These are phyloP conservation scores for Bauhinia variegata DNA, from an alignment of 306 rosid species.

Conservation along the genomic window DNA sequence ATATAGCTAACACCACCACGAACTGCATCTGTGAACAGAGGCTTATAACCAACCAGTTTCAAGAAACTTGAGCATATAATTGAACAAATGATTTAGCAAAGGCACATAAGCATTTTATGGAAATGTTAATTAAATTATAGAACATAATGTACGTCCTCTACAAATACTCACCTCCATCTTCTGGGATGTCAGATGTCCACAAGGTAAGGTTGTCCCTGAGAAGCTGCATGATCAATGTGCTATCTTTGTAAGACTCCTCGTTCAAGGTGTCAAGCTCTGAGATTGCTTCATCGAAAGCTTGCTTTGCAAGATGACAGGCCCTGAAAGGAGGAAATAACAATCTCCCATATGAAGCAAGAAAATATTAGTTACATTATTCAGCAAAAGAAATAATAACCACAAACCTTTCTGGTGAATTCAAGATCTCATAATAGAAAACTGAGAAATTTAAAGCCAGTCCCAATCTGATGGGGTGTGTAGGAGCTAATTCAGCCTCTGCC, in stretches of 20 bases:
- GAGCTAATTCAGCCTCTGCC: conserved; percentile 83
- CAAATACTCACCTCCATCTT: conserved; percentile 65
- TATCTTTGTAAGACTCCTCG: conserved; percentile 86
- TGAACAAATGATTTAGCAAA: too few relatives aligned
- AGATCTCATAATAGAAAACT: conserved; percentile 87
- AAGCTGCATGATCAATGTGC: conserved; percentile 87
- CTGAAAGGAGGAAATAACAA: conserved; percentile 22
- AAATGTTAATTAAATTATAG: too few relatives aligned
- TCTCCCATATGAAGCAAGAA: conserved; percentile 8
- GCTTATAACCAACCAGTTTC: background rate
- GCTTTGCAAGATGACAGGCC: conserved; percentile 57
- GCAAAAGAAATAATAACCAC: conserved; percentile 30
- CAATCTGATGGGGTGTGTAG: conserved; percentile 86
- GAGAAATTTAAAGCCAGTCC: conserved; percentile 86
- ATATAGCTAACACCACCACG: too few relatives aligned
- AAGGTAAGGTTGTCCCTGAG: conserved; percentile 84
- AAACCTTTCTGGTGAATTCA: conserved; percentile 86
- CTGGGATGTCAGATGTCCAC: conserved; percentile 86
- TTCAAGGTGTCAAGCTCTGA: conserved; percentile 58
- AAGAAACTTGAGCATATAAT: background rate
- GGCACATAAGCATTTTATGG: background rate
- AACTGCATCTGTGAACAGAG: too few relatives aligned
- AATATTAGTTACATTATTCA: conserved; percentile 24
- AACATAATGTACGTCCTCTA: background rate
- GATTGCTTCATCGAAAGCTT: conserved; percentile 58